phyloP scores from a whole-genome alignment of 345 rosid genomes.

The Dipteronia dyeriana region DNA sequence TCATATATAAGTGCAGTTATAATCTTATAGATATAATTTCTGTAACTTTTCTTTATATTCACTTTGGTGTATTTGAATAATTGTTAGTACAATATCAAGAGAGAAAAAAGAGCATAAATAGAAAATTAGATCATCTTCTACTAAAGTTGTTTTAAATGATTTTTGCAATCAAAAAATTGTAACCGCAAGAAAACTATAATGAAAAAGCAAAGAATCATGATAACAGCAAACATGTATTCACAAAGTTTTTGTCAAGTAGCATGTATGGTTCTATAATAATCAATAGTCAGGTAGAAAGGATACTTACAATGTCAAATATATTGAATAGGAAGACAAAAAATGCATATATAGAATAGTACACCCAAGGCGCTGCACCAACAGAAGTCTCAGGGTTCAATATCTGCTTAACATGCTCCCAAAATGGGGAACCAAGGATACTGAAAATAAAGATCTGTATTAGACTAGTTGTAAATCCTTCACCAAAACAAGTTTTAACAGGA shows the following conservation, averaged over 20 bases:
- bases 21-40: not conserved
- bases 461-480: conserved; percentile 2
- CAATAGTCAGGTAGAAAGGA: conserved; percentile 17
- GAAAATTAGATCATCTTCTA: not conserved
- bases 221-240: not conserved
- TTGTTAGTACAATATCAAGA: not conserved
- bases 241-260: conserved; percentile 8
- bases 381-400: conserved; percentile 84
- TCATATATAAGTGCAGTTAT: not conserved
- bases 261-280: not conserved
- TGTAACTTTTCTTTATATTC: not conserved
- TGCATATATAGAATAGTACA: conserved; percentile 84
- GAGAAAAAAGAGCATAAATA: not conserved
- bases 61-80: not conserved
- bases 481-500: not conserved
- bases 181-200: not conserved
- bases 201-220: not conserved
- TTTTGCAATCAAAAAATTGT: not conserved
- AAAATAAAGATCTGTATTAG: conserved; percentile 33
- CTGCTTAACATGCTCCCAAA: conserved; percentile 79
- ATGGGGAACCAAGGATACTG: conserved; percentile 78
- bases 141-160: not conserved
- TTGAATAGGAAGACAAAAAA: conserved; percentile 89
- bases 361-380: conserved; percentile 88
- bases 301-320: conserved; percentile 94